phyloP scores from a whole-genome alignment of 371 early-diverging fungal genomes.

The Fennellomyces sp. region DNA sequence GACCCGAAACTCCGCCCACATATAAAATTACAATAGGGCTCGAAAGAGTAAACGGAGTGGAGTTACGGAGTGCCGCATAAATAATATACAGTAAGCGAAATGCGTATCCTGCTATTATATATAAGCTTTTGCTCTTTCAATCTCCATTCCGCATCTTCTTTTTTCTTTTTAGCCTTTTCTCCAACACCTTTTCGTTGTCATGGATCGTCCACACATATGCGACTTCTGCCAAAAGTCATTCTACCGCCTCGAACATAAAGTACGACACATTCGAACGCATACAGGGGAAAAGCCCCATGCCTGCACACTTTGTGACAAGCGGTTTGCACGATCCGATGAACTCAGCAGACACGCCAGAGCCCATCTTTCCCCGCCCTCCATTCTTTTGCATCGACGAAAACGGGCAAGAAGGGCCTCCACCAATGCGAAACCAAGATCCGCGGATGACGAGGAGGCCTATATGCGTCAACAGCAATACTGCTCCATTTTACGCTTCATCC shows the following conservation, averaged over 20 bases:
- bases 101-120: background rate
- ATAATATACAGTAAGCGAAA: background rate
- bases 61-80: background rate
- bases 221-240: slow-evolving; percentile 78
- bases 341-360: slow-evolving; percentile 77
- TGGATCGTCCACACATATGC: slow-evolving; percentile 66
- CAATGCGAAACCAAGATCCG: slow-evolving; percentile 18
- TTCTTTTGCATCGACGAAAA: slow-evolving; percentile 23
- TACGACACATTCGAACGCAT: slow-evolving; percentile 86
- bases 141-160: background rate
- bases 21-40: slow-evolving; percentile 1
- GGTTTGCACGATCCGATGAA: slow-evolving; percentile 89
- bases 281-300: slow-evolving; percentile 88
- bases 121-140: background rate
- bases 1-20: background rate
- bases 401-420: slow-evolving; percentile 9
- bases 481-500: slow-evolving; percentile 44
- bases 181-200: background rate
- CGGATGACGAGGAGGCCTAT: slow-evolving; percentile 42
- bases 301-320: slow-evolving; percentile 78
- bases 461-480: slow-evolving; percentile 44
- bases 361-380: slow-evolving; percentile 45
- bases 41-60: background rate
- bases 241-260: slow-evolving; percentile 77
- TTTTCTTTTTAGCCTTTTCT: background rate